Conservation (phyloP, 2,329 filamentous ascomycete genomes). For the Colletotrichum sp. region DNA sequence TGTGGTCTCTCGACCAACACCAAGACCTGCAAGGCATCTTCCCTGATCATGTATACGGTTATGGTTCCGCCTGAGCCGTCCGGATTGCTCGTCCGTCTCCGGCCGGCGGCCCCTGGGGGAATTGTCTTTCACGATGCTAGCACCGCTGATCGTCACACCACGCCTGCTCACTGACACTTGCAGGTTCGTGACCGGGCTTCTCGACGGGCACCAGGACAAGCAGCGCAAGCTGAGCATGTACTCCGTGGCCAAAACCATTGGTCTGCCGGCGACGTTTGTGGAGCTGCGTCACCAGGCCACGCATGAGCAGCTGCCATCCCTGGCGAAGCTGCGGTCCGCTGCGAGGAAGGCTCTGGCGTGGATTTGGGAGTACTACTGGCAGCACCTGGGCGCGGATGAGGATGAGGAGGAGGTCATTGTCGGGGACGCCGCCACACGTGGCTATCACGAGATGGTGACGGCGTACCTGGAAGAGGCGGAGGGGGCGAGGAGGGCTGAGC, state of each 20-base stretch:
- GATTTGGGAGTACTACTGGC: slow-evolving; percentile 93
- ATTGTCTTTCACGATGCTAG: neutral
- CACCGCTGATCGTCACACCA: neutral
- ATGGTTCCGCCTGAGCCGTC: neutral
- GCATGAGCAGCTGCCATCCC: slow-evolving; percentile 83
- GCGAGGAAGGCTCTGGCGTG: slow-evolving; percentile 75
- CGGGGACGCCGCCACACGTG: neutral
- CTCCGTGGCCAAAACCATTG: slow-evolving; percentile 70
- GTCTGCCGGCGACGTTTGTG: slow-evolving; percentile 79
- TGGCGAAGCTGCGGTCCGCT: slow-evolving; percentile 74
- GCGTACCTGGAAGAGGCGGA: slow-evolving; percentile 42
- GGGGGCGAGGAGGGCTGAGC: slow-evolving; percentile 27
- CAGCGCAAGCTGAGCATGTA: slow-evolving; percentile 76
- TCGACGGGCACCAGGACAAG: slow-evolving; percentile 75
- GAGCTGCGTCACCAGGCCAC: slow-evolving; percentile 90
- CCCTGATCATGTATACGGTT: neutral
- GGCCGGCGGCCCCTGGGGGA: neutral
- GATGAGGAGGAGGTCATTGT: neutral
- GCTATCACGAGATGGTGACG: slow-evolving; percentile 41
- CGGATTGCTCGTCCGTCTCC: neutral
- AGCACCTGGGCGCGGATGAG: slow-evolving; percentile 43
- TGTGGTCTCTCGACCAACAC: neutral
- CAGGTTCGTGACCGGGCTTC: slow-evolving; percentile 81
- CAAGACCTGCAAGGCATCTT: neutral
- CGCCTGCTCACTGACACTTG: neutral